Evolutionary conservation across 768 basidiomycete species (phyloP).

Genomic region (Cystofilobasidium bisporidii): DNA sequence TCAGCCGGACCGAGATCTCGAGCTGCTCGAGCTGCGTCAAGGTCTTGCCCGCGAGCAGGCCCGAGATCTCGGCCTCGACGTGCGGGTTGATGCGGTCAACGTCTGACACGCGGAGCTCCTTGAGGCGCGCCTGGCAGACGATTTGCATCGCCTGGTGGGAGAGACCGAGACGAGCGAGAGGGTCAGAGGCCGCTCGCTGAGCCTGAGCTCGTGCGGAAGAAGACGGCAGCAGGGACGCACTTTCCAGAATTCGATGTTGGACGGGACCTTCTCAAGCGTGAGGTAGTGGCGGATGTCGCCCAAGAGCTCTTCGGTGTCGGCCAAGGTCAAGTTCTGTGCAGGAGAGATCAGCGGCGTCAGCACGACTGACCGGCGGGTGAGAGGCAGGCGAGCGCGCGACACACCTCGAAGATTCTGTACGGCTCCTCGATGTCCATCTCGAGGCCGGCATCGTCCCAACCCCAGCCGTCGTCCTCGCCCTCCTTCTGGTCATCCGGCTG

Average conservation of each 20-base stretch:
- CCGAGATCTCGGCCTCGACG: conserved; percentile 75
- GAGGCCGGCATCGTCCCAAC: conserved; percentile 72
- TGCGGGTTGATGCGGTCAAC: conserved; percentile 41
- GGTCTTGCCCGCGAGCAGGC: conserved; percentile 71
- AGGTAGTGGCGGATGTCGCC: conserved; percentile 90
- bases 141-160: conserved; percentile 97
- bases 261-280: conserved; percentile 67
- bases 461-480: conserved; percentile 41
- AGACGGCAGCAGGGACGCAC: conserved; percentile 43
- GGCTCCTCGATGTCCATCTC: conserved; percentile 98
- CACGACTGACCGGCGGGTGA: too few species aligned
- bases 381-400: too few species aligned
- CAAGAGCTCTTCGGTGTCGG: conserved; percentile 85
- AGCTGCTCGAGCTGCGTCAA: conserved; percentile 72
- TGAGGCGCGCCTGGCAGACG: conserved; percentile 81
- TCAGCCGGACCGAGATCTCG: conserved; percentile 76
- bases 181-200: too few species aligned
- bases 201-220: neutral
- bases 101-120: conserved; percentile 52
- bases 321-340: conserved; percentile 59
- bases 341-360: too few species aligned
- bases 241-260: conserved; percentile 96
- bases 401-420: conserved; percentile 89
- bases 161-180: too few species aligned
- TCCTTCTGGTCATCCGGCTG: neutral